These are phyloP conservation scores for Citrus medica DNA, from an alignment of 345 rosid species.

Conservation along the genomic window DNA sequence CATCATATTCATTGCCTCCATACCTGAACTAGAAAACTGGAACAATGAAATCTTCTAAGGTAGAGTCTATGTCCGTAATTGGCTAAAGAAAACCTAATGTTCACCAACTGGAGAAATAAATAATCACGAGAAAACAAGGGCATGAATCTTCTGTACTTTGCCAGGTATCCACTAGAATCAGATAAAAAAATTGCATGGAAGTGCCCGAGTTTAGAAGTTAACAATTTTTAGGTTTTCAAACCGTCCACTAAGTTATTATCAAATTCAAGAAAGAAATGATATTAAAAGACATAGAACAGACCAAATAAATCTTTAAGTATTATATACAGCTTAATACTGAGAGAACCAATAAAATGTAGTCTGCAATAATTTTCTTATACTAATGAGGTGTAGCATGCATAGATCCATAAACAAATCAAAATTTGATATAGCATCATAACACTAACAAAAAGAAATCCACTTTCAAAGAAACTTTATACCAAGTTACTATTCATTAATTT, in stretches of 20 bases:
- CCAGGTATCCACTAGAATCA: background rate
- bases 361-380: background rate
- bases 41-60: background rate
- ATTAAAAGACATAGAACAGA: background rate
- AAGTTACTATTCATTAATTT: background rate
- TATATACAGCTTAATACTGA: background rate
- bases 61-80: background rate
- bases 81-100: background rate
- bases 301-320: background rate
- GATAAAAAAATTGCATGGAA: background rate
- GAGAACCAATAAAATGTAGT: background rate
- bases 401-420: background rate
- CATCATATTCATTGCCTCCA: background rate
- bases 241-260: background rate
- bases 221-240: background rate
- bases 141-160: no score
- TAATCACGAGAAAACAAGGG: background rate
- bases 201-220: background rate
- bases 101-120: background rate
- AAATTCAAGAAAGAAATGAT: background rate
- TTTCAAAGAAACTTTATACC: background rate
- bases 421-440: background rate
- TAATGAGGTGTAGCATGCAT: background rate
- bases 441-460: background rate
- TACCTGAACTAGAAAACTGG: background rate